phyloP scores from a whole-genome alignment of 2,329 filamentous ascomycete genomes.

The Sphaerulina populicola region DNA sequence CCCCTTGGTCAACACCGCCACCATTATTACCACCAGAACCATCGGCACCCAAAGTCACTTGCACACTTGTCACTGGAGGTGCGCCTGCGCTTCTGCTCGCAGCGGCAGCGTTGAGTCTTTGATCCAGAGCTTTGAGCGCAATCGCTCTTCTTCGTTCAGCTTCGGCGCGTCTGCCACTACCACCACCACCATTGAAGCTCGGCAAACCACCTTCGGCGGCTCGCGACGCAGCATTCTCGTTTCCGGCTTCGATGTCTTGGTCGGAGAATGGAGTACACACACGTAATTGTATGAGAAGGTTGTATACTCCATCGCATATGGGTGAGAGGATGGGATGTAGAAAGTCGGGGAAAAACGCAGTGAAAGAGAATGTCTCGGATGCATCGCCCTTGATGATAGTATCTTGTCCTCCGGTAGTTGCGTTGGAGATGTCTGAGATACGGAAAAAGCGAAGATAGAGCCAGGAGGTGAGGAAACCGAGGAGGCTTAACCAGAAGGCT shows the following conservation, averaged over 20 bases:
- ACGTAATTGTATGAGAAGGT: conserved; percentile 62
- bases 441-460: conserved; percentile 96
- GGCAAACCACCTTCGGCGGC: conserved; percentile 52
- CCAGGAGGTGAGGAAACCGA: conserved; percentile 83
- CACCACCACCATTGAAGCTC: conserved; percentile 46
- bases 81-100: conserved; percentile 12
- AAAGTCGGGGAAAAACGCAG: conserved; percentile 85
- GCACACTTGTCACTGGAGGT: conserved; percentile 18
- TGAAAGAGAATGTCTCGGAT: conserved; percentile 91
- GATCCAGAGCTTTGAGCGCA: conserved; percentile 84
- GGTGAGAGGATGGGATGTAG: conserved; percentile 68
- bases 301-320: conserved; percentile 67
- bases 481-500: conserved; percentile 67
- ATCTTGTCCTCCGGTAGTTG: conserved; percentile 42
- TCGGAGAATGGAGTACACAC: conserved; percentile 79
- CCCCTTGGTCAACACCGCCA: too few species aligned
- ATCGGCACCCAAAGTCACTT: conserved; percentile 12
- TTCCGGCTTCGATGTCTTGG: conserved; percentile 66
- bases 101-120: conserved; percentile 79
- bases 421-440: conserved; percentile 43
- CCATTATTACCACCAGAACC: neutral
- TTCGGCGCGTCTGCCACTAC: conserved; percentile 58
- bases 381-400: conserved; percentile 71
- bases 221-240: conserved; percentile 59
- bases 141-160: conserved; percentile 82